Evolutionary conservation across 805 yeast species (phyloP).

Genomic region (Saccharomycopsis sp.): DNA sequence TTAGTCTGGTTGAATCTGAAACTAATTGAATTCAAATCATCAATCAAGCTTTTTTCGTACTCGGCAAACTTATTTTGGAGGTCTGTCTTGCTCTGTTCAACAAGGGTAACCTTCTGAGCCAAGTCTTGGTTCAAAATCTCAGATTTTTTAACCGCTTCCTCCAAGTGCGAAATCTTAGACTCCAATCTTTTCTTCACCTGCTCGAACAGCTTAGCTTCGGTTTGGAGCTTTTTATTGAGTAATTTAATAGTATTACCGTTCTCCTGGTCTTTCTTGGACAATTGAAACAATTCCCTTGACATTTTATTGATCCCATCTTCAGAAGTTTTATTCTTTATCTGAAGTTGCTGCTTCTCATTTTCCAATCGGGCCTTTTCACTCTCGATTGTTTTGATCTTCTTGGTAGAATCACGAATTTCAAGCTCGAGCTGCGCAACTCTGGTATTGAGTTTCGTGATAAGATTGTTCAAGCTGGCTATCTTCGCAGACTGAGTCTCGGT

Average conservation of each 20-base stretch:
- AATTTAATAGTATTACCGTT: slow-evolving; percentile 37
- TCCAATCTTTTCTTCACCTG: slow-evolving; percentile 26
- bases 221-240: slow-evolving; percentile 36
- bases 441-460: slow-evolving; percentile 13
- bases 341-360: slow-evolving; percentile 25
- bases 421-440: slow-evolving; percentile 14
- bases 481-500: slow-evolving; percentile 5
- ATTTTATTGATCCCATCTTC: slow-evolving; percentile 87
- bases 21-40: slow-evolving; percentile 21
- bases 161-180: slow-evolving; percentile 23
- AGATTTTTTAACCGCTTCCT: slow-evolving; percentile 22
- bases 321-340: slow-evolving; percentile 47
- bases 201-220: slow-evolving; percentile 29
- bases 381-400: slow-evolving; percentile 18
- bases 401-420: slow-evolving; percentile 16
- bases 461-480: slow-evolving; percentile 7
- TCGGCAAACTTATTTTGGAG: slow-evolving; percentile 19
- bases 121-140: slow-evolving; percentile 20
- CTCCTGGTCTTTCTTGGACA: slow-evolving; percentile 53
- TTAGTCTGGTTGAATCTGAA: slow-evolving; percentile 20
- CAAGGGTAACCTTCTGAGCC: slow-evolving; percentile 21
- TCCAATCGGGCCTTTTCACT: slow-evolving; percentile 24
- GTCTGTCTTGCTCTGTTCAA: slow-evolving; percentile 25
- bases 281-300: slow-evolving; percentile 71
- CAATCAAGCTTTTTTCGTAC: slow-evolving; percentile 19